Conservation (phyloP, 495 filamentous ascomycete species). For the Daldinia loculata region DNA sequence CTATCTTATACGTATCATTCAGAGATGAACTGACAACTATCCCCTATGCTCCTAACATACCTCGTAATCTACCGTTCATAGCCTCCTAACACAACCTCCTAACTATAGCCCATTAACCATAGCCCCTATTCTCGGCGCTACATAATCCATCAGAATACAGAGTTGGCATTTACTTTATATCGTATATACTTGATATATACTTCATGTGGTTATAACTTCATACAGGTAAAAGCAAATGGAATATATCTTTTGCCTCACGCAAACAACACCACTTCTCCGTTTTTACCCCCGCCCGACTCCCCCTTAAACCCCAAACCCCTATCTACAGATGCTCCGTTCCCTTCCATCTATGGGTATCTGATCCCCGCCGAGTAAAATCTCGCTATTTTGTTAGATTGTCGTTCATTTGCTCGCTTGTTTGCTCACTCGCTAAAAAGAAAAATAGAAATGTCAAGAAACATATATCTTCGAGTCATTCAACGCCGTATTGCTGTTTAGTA, state of each 20-base stretch:
- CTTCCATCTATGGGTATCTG: conserved; percentile 39
- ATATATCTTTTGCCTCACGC: conserved; percentile 20
- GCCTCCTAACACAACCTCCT: background rate
- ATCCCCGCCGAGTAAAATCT: conserved; percentile 8
- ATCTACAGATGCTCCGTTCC: conserved; percentile 37
- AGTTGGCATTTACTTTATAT: background rate
- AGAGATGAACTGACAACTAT: background rate
- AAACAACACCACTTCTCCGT: background rate
- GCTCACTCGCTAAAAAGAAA: background rate
- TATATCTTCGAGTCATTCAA: background rate
- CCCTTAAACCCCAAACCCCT: conserved; percentile 23
- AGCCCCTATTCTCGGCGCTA: background rate
- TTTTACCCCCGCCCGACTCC: conserved; percentile 15
- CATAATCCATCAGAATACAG: background rate
- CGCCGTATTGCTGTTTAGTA: background rate
- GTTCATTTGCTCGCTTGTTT: conserved; percentile 7
- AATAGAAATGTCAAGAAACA: background rate
- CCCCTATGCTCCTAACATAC: background rate
- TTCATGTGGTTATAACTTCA: conserved; percentile 9
- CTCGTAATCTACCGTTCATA: background rate
- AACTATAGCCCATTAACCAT: background rate
- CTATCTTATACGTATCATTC: background rate
- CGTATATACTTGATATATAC: conserved; percentile 21
- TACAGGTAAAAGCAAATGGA: conserved; percentile 19
- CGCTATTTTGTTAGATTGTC: conserved; percentile 15